phyloP scores from a whole-genome alignment of 139 green algal species.

The Coelastrella sp. region DNA sequence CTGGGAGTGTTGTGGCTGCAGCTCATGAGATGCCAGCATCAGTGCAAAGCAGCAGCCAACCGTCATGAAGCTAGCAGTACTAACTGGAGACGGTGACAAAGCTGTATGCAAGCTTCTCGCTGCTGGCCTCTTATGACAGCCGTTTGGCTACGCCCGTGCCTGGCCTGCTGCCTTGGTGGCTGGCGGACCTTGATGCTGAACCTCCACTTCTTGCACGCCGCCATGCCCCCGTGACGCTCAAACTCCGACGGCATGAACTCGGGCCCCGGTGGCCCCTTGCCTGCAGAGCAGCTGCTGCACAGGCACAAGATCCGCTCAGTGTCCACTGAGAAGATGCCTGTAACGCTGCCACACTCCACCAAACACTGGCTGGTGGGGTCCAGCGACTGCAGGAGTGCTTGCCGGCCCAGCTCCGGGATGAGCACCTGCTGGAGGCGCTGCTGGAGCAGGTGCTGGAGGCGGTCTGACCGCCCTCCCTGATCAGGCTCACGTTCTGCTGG shows the following conservation, averaged over 20 bases:
- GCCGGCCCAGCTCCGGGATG: conserved; percentile 24
- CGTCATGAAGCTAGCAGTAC: no score
- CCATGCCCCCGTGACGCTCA: conserved; percentile 53
- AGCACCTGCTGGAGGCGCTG: conserved; percentile 30
- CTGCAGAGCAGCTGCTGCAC: conserved; percentile 14
- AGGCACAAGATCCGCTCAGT: conserved; percentile 37
- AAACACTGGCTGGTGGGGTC: conserved; percentile 32
- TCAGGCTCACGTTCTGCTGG: background rate
- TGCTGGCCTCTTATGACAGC: no score
- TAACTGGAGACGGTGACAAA: no score
- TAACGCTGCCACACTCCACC: conserved; percentile 35
- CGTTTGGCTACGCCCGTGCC: no score
- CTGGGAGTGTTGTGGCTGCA: no score
- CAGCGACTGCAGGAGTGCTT: conserved; percentile 30
- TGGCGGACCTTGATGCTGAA: conserved; percentile 45
- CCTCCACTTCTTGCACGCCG: conserved; percentile 54
- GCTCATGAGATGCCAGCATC: no score
- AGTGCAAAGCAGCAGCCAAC: no score
- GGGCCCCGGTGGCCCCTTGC: conserved; percentile 14
- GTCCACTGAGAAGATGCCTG: conserved; percentile 35
- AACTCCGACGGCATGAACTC: conserved; percentile 54
- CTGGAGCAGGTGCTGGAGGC: conserved; percentile 21
- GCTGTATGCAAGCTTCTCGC: no score
- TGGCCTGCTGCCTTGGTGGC: background rate
- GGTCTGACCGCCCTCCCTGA: background rate